Evolutionary conservation across 306 rosid genomes (phyloP).

Genomic region (Glycine soja): DNA sequence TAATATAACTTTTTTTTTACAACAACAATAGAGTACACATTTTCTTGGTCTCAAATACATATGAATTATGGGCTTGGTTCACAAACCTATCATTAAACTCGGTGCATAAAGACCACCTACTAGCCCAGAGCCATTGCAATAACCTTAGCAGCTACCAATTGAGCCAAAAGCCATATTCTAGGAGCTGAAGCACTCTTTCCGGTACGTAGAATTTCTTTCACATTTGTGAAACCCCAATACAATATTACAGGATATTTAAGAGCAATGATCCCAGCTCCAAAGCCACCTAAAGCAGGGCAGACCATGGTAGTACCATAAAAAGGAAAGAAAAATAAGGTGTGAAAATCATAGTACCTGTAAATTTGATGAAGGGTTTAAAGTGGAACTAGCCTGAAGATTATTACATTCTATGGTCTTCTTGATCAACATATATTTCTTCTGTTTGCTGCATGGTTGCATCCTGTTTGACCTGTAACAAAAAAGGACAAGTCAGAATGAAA

Average conservation of each 20-base stretch:
- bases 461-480: slow-evolving; percentile 11
- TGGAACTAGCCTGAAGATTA: not conserved
- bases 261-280: slow-evolving; percentile 96
- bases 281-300: slow-evolving; percentile 97
- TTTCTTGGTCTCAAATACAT: no score
- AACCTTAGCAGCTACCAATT: slow-evolving; percentile 85
- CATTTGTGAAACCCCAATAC: slow-evolving; percentile 99
- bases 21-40: no score
- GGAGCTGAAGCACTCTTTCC: slow-evolving; percentile 97
- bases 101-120: slow-evolving; percentile 99
- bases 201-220: slow-evolving; percentile 95
- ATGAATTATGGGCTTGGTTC: no score
- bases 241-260: slow-evolving; percentile 97
- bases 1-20: no score
- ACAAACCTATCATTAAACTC: slow-evolving; percentile 92
- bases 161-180: slow-evolving; percentile 95
- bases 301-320: slow-evolving; percentile 53
- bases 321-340: not conserved
- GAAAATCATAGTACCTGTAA: not conserved
- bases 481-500: not conserved
- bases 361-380: not conserved
- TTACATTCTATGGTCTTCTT: no score
- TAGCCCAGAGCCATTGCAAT: slow-evolving; percentile 93
- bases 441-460: not conserved
- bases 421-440: not conserved